Conservation (phyloP, 306 rosid species). For the Quercus rubra region DNA sequence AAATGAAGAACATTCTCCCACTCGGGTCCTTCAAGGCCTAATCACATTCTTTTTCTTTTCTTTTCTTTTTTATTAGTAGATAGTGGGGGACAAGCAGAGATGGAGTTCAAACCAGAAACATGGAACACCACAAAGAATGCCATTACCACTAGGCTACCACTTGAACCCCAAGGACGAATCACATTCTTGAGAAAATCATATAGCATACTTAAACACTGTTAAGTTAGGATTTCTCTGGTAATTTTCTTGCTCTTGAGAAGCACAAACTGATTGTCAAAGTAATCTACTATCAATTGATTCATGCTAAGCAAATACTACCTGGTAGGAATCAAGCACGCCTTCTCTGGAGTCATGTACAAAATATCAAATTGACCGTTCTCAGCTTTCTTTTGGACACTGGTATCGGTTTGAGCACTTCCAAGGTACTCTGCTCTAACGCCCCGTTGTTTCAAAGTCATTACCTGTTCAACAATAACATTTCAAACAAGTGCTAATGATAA, state of each 20-base stretch:
- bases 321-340: conserved; percentile 67
- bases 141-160: too few species aligned
- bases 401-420: conserved; percentile 77
- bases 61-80: too few species aligned
- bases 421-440: conserved; percentile 85
- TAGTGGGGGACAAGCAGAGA: too few species aligned
- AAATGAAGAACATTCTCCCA: too few species aligned
- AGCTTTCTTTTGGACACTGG: conserved; percentile 62
- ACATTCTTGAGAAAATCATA: conserved; percentile 1
- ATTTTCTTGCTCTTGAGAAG: background rate
- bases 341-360: conserved; percentile 89
- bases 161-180: background rate
- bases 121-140: too few species aligned
- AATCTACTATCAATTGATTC: background rate
- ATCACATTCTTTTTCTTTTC: too few species aligned
- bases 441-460: conserved; percentile 82
- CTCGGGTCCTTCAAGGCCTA: too few species aligned
- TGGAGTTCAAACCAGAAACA: too few species aligned
- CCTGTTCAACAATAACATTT: conserved; percentile 33
- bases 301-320: conserved; percentile 40
- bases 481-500: too few species aligned
- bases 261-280: background rate
- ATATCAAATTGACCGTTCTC: conserved; percentile 76
- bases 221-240: background rate
- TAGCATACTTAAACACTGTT: background rate